Evolutionary conservation across 441 rosid genomes (phyloP), one percentile per base, ranked within the genome.

Genomic region (Adansonia gregorii): DNA sequence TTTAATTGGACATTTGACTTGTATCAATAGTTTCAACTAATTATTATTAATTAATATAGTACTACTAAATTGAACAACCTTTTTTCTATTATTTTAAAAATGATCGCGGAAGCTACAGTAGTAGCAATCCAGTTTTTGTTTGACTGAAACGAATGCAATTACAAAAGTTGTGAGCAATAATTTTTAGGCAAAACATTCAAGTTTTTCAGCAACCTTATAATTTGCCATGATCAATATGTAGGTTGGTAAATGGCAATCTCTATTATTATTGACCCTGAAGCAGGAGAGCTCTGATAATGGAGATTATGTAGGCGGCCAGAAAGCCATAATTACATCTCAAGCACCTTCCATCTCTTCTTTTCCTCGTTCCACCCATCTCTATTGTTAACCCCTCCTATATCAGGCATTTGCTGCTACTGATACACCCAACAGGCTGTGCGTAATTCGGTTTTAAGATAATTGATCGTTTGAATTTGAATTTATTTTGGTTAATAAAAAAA

Each of bases 261-360:
- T 51, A 24, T 69, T 69, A 58, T 24, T 22, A n/a, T 20, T 24
- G 73, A 69, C 59, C 43, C 59, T 49, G 48, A 22, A 14, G 43
- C 73, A 49, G 58, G 73, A 54, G 14, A 58, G 3, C 63, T 69
- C 20, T 11, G 59, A 68, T 68, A 68, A 46, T 68, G 56, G 56
- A 20, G 19, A 68, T 46, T 20, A 68, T 11, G 15, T 48, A 12
- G 27, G 55, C 72, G 35, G 35, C 2, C 35, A 61, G 66, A 61
- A 17, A 27, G 17, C 55, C 54, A 45, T 66, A 22, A 17, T 66
- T 66, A 60, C 24, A 51, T 51, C 52, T 12, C 43, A 39, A 39
- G 43, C 52, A 9, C 14, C 3, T 48, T 2, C 52, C 35, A 27
- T 27, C 35, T 48, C 10, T 8, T 45, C 48, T 45, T 5, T 45